A percentile compares a stretch with the other conserved stretches of the same genome.
These are phyloP conservation scores for Beauveria australis DNA, from an alignment of 2,329 filamentous ascomycete genomes.

Conservation along the genomic window DNA sequence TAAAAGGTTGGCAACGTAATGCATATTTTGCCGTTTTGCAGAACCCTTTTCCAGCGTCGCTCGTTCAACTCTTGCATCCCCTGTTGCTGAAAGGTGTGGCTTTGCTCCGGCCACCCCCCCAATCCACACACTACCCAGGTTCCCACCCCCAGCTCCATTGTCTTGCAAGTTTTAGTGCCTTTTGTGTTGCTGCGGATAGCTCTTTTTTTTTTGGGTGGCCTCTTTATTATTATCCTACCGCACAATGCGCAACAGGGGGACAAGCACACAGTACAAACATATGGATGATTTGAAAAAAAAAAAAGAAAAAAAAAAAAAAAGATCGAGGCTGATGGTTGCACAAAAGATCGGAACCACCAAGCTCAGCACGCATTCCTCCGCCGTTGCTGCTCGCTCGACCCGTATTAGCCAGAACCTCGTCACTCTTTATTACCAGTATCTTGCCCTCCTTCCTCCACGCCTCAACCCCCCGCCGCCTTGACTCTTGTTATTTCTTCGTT, in stretches of 20 bases:
- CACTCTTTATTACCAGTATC: conserved; percentile 3
- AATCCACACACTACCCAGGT: neutral
- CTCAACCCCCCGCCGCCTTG: neutral
- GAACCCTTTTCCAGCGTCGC: neutral
- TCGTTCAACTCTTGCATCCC: neutral
- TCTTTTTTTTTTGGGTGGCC: too few relatives aligned
- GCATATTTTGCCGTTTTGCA: too few relatives aligned
- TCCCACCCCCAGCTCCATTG: neutral
- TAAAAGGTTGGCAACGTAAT: too few relatives aligned
- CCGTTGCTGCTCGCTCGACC: neutral
- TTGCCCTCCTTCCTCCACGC: neutral
- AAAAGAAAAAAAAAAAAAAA: neutral
- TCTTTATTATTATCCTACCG: neutral
- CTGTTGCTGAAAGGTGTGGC: neutral
- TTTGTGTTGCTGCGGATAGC: neutral
- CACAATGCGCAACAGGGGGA: neutral
- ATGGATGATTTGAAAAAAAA: neutral
- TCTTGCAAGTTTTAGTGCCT: neutral
- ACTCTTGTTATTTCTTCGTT: neutral
- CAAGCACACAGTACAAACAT: neutral
- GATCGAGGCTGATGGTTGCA: neutral
- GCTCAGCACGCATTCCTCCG: neutral
- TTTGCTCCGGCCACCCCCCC: neutral
- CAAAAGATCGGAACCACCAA: neutral
- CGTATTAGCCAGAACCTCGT: neutral